Percentiles rank a stretch among this genome's conserved stretches.
Conservation (phyloP, 164 flowering plant species). For the Litsea cubeba region DNA sequence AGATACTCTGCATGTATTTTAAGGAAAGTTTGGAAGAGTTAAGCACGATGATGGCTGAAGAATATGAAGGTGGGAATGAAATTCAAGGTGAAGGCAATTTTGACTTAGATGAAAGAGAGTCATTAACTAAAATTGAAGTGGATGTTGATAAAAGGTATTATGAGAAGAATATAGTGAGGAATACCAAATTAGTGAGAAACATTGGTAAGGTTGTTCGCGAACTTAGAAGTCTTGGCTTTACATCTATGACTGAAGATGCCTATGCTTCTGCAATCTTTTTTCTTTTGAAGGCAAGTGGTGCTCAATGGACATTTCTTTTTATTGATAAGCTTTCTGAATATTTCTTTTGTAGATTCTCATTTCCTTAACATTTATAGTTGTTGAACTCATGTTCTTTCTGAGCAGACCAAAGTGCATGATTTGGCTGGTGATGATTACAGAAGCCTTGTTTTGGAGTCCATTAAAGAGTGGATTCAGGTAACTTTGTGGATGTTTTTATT, state of each 20-base stretch:
- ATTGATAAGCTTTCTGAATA: not conserved
- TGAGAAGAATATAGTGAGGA: slow-evolving; percentile 33
- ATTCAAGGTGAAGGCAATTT: slow-evolving; percentile 37
- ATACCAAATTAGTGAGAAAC: slow-evolving; percentile 56
- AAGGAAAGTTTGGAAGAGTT: slow-evolving; percentile 76
- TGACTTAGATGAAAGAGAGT: slow-evolving; percentile 50
- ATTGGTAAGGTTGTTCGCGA: slow-evolving; percentile 87
- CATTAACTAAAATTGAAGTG: slow-evolving; percentile 34
- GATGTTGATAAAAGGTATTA: slow-evolving; percentile 45
- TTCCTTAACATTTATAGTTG: not conserved
- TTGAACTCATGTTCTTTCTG: slow-evolving; percentile 12
- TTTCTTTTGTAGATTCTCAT: not conserved
- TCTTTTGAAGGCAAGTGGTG: slow-evolving; percentile 62
- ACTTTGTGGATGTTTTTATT: not conserved
- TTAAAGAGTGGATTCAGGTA: slow-evolving; percentile 91
- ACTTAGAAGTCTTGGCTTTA: slow-evolving; percentile 82
- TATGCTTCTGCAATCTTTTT: slow-evolving; percentile 92
- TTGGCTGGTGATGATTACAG: slow-evolving; percentile 94
- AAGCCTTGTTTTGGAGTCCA: slow-evolving; percentile 69
- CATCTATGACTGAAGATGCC: slow-evolving; percentile 95
- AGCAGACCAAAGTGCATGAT: slow-evolving; percentile 76
- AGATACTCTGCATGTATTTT: slow-evolving; percentile 71
- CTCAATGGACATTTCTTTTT: not conserved
- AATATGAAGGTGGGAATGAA: slow-evolving; percentile 34
- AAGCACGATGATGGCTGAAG: slow-evolving; percentile 56